A percentile compares a stretch with the other conserved stretches of the same genome.
Evolutionary conservation across 2,329 filamentous ascomycete species (phyloP).

Genomic region (Paracorniculantispora psalliotae): DNA sequence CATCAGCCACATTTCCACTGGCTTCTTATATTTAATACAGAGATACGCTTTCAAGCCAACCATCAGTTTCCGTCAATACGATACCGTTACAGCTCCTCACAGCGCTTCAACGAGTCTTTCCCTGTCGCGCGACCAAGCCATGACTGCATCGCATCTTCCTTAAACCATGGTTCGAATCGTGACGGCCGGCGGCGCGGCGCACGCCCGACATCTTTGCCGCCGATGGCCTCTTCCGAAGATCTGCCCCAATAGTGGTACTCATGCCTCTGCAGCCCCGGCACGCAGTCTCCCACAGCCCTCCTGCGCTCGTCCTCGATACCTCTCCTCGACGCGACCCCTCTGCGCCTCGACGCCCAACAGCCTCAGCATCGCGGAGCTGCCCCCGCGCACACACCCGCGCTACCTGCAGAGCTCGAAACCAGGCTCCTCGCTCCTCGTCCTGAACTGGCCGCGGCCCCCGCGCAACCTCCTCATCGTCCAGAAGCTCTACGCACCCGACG

Average conservation of each 20-base stretch:
- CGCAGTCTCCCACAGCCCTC: background rate
- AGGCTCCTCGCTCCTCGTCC: slow-evolving; percentile 48
- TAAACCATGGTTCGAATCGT: slow-evolving; percentile 6
- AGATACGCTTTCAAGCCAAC: background rate
- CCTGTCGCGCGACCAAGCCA: background rate
- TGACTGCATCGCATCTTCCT: background rate
- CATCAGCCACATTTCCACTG: background rate
- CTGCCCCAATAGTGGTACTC: background rate
- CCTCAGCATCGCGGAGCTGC: slow-evolving; percentile 29
- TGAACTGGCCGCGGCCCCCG: slow-evolving; percentile 51
- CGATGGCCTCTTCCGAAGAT: background rate
- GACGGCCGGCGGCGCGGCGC: background rate
- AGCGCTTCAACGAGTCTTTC: background rate
- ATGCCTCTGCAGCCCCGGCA: background rate
- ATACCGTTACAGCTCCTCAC: background rate
- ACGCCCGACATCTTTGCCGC: background rate
- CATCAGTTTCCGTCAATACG: background rate
- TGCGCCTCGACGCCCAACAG: slow-evolving; percentile 16
- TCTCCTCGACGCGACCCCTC: background rate
- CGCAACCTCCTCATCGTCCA: slow-evolving; percentile 55
- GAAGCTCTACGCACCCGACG: slow-evolving; percentile 52
- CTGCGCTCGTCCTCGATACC: background rate
- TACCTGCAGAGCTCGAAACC: slow-evolving; percentile 38
- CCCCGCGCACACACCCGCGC: slow-evolving; percentile 29
- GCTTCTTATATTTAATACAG: background rate